Evolutionary conservation across 1,284 basidiomycete species (phyloP), one percentile per base, ranked within the genome.

Genomic region (Vanrija sp.): DNA sequence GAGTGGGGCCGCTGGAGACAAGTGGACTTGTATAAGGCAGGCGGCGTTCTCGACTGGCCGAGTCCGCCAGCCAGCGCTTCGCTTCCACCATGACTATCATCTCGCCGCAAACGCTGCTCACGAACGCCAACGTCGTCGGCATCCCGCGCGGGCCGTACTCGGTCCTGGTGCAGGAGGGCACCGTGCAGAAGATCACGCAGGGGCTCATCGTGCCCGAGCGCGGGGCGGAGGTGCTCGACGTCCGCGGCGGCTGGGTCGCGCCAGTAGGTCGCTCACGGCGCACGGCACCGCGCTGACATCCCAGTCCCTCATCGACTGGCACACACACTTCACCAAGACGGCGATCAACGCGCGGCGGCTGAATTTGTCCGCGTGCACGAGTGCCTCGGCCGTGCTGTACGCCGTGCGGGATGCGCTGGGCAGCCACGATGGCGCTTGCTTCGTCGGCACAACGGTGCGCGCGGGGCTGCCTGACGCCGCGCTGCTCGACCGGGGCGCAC

Each of bases 241-340:
- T 60, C 5, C 23, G 47, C 51, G 38, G 38, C 47, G 51, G 47
- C 18, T 43, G 55, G 34, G 34, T 34, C 34, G 34, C 34, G 34
- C 34, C 34, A 6, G 28, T 47, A 28, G 21, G 21, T 23, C 3
- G 21, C n/a, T n/a, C n/a, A 23, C 3, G 5, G 21, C 21, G 21
- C n/a, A 23, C 21, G 5, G 21, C 21, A 23, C 21, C 3, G 21
- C 21, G 21, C 28, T 28, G 28, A 28, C 38, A 18, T 18, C 28
- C 28, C 6, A 28, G 34, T 34, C 34, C 1, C 43, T 71, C 29
- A 57, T 67, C 14, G 68, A 71, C 50, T 56, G 56, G 46, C 68
- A 71, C 53, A 63, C 61, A 6, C 68, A 71, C 51, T 65, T 63
- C 34, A 55, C 60, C 10, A 50, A 62, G 18, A 64, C 61, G 55